A percentile compares a stretch with the other conserved stretches of the same genome.
phyloP scores from a whole-genome alignment of 2,329 filamentous ascomycete species.

The Aspergillus quadricinctus region DNA sequence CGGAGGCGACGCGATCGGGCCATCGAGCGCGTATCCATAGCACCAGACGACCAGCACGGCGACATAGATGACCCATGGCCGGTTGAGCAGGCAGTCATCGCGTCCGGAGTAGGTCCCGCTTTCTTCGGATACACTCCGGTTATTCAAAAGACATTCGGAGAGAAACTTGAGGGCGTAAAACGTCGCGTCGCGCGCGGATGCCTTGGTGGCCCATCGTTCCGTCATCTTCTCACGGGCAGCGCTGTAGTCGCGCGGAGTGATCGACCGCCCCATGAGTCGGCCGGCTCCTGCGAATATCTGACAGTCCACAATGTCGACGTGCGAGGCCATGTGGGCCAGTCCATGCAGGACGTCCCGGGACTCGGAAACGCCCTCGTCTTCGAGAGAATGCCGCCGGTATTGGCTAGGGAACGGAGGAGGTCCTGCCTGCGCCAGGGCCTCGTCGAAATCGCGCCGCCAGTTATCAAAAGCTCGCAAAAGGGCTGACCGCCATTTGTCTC shows the following conservation, averaged over 20 bases:
- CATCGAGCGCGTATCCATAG: slow-evolving; percentile 88
- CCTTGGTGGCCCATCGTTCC: slow-evolving; percentile 82
- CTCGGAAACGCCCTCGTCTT: slow-evolving; percentile 74
- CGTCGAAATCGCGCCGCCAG: slow-evolving; percentile 91
- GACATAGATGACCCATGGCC: slow-evolving; percentile 94
- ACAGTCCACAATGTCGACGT: slow-evolving; percentile 94
- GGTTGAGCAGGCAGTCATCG: slow-evolving; percentile 83
- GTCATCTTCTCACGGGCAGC: slow-evolving; percentile 79
- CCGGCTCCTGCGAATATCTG: slow-evolving; percentile 91
- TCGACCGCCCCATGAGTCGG: slow-evolving; percentile 76
- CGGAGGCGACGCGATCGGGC: slow-evolving; percentile 55
- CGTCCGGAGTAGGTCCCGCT: slow-evolving; percentile 66
- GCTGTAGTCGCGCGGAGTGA: slow-evolving; percentile 75
- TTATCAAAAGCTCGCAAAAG: slow-evolving; percentile 85
- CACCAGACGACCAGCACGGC: slow-evolving; percentile 90
- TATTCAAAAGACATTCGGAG: slow-evolving; percentile 65
- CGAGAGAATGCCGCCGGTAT: slow-evolving; percentile 33
- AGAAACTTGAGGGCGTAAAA: slow-evolving; percentile 91
- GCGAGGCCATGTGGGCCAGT: slow-evolving; percentile 95
- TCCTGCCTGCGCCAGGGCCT: slow-evolving; percentile 59
- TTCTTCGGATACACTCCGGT: slow-evolving; percentile 35
- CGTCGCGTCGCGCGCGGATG: slow-evolving; percentile 81
- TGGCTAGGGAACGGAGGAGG: slow-evolving; percentile 19
- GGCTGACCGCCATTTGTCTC: slow-evolving; percentile 85
- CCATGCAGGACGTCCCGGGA: slow-evolving; percentile 86